phyloP scores from a whole-genome alignment of 2,329 filamentous ascomycete species.

The Calonectria ilicicola region DNA sequence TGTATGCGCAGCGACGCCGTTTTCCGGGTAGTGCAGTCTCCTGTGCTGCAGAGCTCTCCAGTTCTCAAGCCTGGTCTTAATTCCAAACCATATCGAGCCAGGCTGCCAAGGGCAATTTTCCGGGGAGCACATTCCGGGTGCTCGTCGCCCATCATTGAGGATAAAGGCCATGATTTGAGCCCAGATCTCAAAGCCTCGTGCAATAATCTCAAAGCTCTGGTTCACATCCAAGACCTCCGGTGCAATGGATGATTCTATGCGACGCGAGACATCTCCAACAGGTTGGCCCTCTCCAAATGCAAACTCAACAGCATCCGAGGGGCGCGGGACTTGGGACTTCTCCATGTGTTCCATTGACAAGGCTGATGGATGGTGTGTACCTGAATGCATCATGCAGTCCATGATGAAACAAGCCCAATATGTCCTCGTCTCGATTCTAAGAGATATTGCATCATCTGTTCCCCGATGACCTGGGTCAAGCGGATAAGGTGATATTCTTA shows the following conservation, averaged over 20 bases:
- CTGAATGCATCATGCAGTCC: constrained; percentile 55
- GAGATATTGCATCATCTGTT: background rate
- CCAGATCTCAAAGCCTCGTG: constrained; percentile 56
- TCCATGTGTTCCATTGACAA: constrained; percentile 46
- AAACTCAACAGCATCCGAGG: constrained; percentile 47
- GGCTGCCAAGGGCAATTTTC: constrained; percentile 53
- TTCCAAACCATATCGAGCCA: constrained; percentile 47
- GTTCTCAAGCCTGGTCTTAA: constrained; percentile 43
- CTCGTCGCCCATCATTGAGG: constrained; percentile 53
- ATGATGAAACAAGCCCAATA: constrained; percentile 58
- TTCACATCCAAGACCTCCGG: background rate
- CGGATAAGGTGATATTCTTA: constrained; percentile 13
- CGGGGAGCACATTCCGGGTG: constrained; percentile 49
- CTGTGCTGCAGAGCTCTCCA: constrained; percentile 49
- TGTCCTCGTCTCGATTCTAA: constrained; percentile 49
- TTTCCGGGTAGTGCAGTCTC: constrained; percentile 50
- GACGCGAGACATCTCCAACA: background rate
- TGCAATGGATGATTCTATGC: background rate
- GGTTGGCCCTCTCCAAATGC: constrained; percentile 47
- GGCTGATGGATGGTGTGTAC: constrained; percentile 49
- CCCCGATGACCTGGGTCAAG: constrained; percentile 13
- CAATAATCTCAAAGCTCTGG: constrained; percentile 44
- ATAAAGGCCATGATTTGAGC: constrained; percentile 52
- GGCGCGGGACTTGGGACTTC: constrained; percentile 42
- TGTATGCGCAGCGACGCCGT: constrained; percentile 49